Evolutionary conservation across 1,139 yeast species (phyloP), one percentile per base, ranked within the genome.

Genomic region (Suhomyces bribrorum): DNA sequence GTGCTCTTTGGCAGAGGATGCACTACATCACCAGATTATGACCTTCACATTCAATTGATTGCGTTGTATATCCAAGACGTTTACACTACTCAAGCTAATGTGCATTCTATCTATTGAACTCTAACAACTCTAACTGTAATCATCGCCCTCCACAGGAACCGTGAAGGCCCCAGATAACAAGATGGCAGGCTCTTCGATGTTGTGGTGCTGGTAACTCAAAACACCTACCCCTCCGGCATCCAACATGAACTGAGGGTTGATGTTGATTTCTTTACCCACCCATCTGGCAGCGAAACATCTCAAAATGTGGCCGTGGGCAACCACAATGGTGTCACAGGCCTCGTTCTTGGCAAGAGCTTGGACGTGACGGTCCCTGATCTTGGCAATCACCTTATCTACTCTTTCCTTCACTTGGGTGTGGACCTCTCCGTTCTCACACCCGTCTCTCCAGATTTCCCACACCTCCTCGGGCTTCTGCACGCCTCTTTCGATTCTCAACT

Each of bases 201-300:
- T 82, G 57, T 84, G 81, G 58, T 90, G 97, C 54, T 87, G 95
- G 61, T 90, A 90, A 52, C 94, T 82, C 57, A 90, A 71, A 2
- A 88, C 95, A 41, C 97, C 96, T 24, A 88, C 88, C 34, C 96
- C 97, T 49, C 97, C 97, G 20, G 97, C 96, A 58, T 90, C 97
- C 52, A 90, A 70, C 62, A 90, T 70, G 57, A 88, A 81, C 47
- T 82, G 79, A 2, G 96, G 96, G 59, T 89, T 87, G 37, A 62
- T 66, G 47, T 72, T 61, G 44, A 85, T 69, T 12, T 73, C 74
- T 32, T 73, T 64, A 6, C 74, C 75, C 20, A 86, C 80, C 97
- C 97, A 90, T 46, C 96, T 69, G 25, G 90, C 87, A 7, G 90
- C 94, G 53, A 90, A 80, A 57, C 92, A 86, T 55, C 97, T 81